Evolutionary conservation across 176 grass and related monocot genomes (phyloP).

Genomic region (Neostapfia colusana): DNA sequence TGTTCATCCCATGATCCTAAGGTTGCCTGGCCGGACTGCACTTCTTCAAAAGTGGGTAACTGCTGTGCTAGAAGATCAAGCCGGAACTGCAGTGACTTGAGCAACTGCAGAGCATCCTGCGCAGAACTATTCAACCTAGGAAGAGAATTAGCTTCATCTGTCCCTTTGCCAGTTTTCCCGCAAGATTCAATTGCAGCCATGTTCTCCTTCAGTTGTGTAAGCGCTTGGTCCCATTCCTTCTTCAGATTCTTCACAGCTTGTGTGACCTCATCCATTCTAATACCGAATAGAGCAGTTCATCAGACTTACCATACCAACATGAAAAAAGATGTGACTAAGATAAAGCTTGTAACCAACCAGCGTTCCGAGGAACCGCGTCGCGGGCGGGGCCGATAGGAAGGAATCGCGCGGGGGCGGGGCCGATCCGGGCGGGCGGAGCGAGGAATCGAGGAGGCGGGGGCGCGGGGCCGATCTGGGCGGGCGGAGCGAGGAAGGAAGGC

Average conservation of each 20-base stretch:
- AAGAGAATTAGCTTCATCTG: constrained; percentile 67
- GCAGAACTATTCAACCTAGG: constrained; percentile 68
- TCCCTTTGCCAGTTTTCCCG: constrained; percentile 65
- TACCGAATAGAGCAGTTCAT: constrained; percentile 9
- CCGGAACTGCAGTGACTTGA: constrained; percentile 73
- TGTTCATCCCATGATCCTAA: constrained; percentile 76
- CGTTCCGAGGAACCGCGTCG: no score
- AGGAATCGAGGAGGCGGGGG: no score
- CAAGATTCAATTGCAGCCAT: constrained; percentile 57
- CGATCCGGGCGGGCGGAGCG: no score
- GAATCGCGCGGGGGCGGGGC: no score
- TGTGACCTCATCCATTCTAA: constrained; percentile 73
- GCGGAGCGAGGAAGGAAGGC: no score
- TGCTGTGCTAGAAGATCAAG: constrained; percentile 75
- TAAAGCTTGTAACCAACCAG: neutral
- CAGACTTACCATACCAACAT: neutral
- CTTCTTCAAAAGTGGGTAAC: constrained; percentile 74
- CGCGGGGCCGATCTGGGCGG: no score
- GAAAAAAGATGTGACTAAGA: neutral
- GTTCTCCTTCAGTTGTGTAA: constrained; percentile 52
- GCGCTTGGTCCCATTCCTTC: constrained; percentile 59
- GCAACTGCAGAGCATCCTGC: constrained; percentile 65
- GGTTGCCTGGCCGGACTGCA: constrained; percentile 55
- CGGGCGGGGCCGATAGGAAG: no score
- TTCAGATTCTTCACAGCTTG: constrained; percentile 71